Percentiles rank a stretch among this genome's conserved stretches.
These are phyloP conservation scores for Lantana camara DNA, from an alignment of 257 asterid genomes.

Conservation along the genomic window DNA sequence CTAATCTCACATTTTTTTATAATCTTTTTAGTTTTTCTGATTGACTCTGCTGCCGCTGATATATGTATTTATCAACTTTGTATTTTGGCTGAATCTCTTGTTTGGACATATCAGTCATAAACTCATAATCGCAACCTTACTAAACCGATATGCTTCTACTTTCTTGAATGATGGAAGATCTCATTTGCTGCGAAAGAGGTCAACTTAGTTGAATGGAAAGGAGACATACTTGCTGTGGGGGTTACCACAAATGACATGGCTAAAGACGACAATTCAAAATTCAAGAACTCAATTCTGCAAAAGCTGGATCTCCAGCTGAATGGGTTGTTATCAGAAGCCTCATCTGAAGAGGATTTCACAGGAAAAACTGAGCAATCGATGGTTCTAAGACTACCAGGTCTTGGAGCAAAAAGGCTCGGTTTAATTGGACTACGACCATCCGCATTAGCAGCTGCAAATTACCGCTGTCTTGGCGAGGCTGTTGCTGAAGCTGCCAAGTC, in stretches of 20 bases:
- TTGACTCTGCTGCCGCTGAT: too few species aligned
- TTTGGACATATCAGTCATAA: not conserved
- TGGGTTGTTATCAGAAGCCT: slow-evolving; percentile 80
- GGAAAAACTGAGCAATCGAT: slow-evolving; percentile 92
- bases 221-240: slow-evolving; percentile 92
- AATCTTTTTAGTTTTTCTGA: too few species aligned
- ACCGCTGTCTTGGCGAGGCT: slow-evolving; percentile 86
- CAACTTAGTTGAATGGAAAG: slow-evolving; percentile 92
- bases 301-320: slow-evolving; percentile 72
- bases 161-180: slow-evolving; percentile 46
- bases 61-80: not conserved
- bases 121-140: not conserved
- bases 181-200: slow-evolving; percentile 83
- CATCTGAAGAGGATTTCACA: slow-evolving; percentile 83
- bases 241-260: slow-evolving; percentile 81
- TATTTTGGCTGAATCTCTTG: slow-evolving; percentile 2
- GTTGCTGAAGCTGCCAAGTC: slow-evolving; percentile 91
- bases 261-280: slow-evolving; percentile 72
- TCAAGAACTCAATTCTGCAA: slow-evolving; percentile 69
- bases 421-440: slow-evolving; percentile 81
- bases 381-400: slow-evolving; percentile 71
- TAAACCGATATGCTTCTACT: slow-evolving; percentile 22
- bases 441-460: slow-evolving; percentile 52
- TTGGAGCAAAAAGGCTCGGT: slow-evolving; percentile 79
- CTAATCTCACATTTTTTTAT: too few species aligned